Conservation (phyloP, 345 rosid genomes). For the Syzygium jambos region DNA sequence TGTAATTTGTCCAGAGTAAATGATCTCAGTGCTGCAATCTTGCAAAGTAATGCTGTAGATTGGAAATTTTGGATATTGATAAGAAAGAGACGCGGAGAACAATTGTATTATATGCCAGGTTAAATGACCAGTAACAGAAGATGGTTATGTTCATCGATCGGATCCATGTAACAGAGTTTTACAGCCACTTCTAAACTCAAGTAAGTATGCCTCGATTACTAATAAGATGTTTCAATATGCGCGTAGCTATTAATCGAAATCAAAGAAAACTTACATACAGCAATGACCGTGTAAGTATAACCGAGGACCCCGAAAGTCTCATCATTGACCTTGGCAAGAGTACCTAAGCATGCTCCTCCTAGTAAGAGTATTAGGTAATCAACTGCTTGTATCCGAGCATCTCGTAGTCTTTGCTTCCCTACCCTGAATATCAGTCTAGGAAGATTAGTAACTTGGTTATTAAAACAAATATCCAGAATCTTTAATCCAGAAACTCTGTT, state of each 20-base stretch:
- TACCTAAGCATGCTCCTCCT: constrained; percentile 89
- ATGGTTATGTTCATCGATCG: neutral
- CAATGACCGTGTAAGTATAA: constrained; percentile 76
- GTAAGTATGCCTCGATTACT: neutral
- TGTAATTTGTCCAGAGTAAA: constrained; percentile 67
- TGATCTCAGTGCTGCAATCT: constrained; percentile 71
- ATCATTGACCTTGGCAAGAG: constrained; percentile 72
- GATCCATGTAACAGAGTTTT: neutral
- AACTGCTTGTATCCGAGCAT: constrained; percentile 58
- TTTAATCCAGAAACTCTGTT: neutral
- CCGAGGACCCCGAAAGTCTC: constrained; percentile 68
- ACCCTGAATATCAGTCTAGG: constrained; percentile 28
- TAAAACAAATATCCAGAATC: neutral
- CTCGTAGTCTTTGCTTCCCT: constrained; percentile 77
- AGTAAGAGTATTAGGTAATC: constrained; percentile 66
- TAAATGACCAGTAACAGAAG: neutral
- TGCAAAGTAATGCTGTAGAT: constrained; percentile 70
- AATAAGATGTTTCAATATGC: neutral
- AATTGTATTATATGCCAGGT: neutral
- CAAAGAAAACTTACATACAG: constrained; percentile 57
- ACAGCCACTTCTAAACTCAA: neutral
- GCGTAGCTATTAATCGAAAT: neutral
- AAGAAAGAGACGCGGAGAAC: neutral
- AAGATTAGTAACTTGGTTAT: neutral
- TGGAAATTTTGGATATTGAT: neutral